Evolutionary conservation across 352 stramenopile species (phyloP).

Genomic region (Phytophthora citrophthora): DNA sequence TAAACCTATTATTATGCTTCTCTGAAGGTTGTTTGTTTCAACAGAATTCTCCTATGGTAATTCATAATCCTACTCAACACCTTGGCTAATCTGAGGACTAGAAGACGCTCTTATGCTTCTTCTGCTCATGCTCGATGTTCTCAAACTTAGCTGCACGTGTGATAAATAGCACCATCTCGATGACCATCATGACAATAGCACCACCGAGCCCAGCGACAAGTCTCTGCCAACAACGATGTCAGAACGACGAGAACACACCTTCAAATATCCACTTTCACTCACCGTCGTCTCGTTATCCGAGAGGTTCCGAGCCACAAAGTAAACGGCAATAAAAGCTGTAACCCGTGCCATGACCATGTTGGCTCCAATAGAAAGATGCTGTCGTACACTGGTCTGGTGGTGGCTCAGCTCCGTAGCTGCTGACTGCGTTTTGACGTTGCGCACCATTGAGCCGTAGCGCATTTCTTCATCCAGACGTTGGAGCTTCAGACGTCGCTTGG

Average conservation of each 20-base stretch:
- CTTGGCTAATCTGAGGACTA: constrained; percentile 13
- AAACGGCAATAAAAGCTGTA: constrained; percentile 81
- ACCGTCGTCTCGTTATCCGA: constrained; percentile 84
- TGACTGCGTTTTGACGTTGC: constrained; percentile 69
- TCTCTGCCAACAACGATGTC: constrained; percentile 40
- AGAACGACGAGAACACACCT: not conserved
- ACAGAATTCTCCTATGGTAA: not conserved
- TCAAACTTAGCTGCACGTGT: constrained; percentile 73
- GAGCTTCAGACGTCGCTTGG: constrained; percentile 62
- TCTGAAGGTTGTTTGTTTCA: not conserved
- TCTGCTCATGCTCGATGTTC: constrained; percentile 54
- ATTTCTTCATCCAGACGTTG: constrained; percentile 83
- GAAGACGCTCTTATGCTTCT: constrained; percentile 47
- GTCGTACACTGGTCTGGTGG: constrained; percentile 68
- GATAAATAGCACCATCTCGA: constrained; percentile 91
- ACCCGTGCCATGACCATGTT: constrained; percentile 89
- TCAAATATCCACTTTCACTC: constrained; percentile 2
- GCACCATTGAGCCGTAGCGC: constrained; percentile 76
- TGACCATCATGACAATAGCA: constrained; percentile 87
- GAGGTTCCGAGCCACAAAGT: constrained; percentile 72
- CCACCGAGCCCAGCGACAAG: constrained; percentile 69
- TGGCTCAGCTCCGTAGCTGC: constrained; percentile 51
- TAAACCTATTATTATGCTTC: not conserved
- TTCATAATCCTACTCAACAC: constrained; percentile 1
- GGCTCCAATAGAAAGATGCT: constrained; percentile 82